Percentiles rank a stretch among this genome's conserved stretches.
Conservation (phyloP, 225 moss, liverwort and hornwort genomes). For the Climacium dendroides region DNA sequence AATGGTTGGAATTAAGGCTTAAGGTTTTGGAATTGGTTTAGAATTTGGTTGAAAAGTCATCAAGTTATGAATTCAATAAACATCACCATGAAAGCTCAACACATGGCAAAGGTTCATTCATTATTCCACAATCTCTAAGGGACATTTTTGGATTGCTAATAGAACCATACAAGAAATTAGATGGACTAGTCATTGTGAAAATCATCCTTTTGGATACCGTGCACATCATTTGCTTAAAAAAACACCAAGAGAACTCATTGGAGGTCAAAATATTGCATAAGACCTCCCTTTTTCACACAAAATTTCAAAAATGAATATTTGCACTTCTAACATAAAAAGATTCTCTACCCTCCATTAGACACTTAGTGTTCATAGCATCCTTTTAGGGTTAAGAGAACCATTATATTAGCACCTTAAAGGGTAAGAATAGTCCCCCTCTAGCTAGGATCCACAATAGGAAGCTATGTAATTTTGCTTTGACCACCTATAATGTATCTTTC, state of each 20-base stretch:
- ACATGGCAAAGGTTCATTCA: not conserved
- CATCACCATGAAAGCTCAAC: rapidly evolving
- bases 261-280: too few species aligned
- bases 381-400: not conserved
- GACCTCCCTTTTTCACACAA: too few species aligned
- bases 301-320: too few species aligned
- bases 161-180: rapidly evolving
- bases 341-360: too few species aligned
- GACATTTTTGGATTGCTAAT: not conserved
- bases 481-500: not conserved
- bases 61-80: not conserved
- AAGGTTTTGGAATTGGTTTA: not conserved
- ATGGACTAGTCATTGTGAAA: too few species aligned
- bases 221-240: too few species aligned
- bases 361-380: rapidly evolving
- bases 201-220: rapidly evolving
- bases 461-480: not conserved
- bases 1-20: not conserved
- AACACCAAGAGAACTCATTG: too few species aligned
- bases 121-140: not conserved
- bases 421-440: rapidly evolving
- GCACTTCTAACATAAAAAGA: too few species aligned
- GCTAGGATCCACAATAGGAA: rapidly evolving
- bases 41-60: not conserved
- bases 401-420: not conserved